Evolutionary conservation across 768 basidiomycete species (phyloP).

Genomic region (Rhizopogon roseolus): DNA sequence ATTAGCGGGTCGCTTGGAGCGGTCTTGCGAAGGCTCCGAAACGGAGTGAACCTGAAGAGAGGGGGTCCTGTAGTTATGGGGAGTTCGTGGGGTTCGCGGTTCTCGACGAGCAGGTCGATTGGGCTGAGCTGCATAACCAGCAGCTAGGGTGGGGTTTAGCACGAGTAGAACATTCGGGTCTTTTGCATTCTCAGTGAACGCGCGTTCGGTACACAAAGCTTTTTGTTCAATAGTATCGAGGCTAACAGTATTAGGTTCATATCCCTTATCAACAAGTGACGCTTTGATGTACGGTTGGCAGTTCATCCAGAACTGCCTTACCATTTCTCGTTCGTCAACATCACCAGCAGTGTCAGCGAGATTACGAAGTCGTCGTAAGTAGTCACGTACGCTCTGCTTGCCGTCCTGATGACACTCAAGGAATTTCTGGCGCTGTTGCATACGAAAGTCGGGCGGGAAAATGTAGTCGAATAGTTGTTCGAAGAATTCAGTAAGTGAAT

Average conservation of each 20-base stretch:
- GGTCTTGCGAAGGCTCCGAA: no score
- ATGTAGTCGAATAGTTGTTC: conserved; percentile 7
- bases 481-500: conserved; percentile 5
- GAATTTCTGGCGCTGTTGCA: conserved; percentile 11
- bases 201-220: conserved; percentile 5
- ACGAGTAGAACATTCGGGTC: background rate
- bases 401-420: conserved; percentile 5
- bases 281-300: conserved; percentile 4
- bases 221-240: background rate
- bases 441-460: conserved; percentile 12
- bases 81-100: no score
- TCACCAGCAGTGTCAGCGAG: conserved; percentile 9
- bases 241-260: conserved; percentile 2
- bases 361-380: conserved; percentile 1
- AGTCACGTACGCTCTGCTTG: conserved; percentile 5
- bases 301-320: conserved; percentile 10
- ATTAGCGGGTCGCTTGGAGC: no score
- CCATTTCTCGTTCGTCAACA: conserved; percentile 1
- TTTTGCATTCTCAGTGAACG: background rate
- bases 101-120: no score
- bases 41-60: no score
- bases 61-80: no score
- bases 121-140: no score
- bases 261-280: conserved; percentile 6
- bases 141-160: background rate